A percentile compares a stretch with the other conserved stretches of the same genome.
Evolutionary conservation across 257 asterid genomes (phyloP).

Genomic region (Vinca minor): DNA sequence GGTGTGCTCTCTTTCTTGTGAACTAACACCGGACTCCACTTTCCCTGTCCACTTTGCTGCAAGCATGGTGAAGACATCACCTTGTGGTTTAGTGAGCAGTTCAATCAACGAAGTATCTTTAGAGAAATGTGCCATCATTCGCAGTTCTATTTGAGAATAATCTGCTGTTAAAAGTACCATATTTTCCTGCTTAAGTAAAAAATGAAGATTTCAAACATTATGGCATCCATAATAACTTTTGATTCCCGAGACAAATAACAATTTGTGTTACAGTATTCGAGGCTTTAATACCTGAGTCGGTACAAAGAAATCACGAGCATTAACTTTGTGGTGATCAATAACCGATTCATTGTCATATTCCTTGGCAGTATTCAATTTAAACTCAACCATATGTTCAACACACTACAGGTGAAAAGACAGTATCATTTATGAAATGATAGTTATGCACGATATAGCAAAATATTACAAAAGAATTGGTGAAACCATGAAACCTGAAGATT

Average conservation of each 20-base stretch:
- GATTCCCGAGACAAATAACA: slow-evolving; percentile 15
- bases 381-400: slow-evolving; percentile 85
- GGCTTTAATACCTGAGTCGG: slow-evolving; percentile 72
- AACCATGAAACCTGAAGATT: slow-evolving; percentile 71
- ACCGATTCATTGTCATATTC: slow-evolving; percentile 34
- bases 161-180: slow-evolving; percentile 89
- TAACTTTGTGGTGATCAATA: slow-evolving; percentile 41
- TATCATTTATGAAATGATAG: background rate
- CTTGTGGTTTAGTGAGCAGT: slow-evolving; percentile 54
- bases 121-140: slow-evolving; percentile 98
- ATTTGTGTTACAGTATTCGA: slow-evolving; percentile 12
- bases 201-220: slow-evolving; percentile 13
- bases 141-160: slow-evolving; percentile 91
- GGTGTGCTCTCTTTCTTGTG: slow-evolving; percentile 79
- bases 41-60: slow-evolving; percentile 87
- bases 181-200: slow-evolving; percentile 59
- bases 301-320: slow-evolving; percentile 79
- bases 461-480: slow-evolving; percentile 7
- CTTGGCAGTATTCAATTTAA: slow-evolving; percentile 36
- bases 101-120: slow-evolving; percentile 61
- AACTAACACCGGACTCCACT: slow-evolving; percentile 52
- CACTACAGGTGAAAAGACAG: slow-evolving; percentile 35
- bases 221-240: slow-evolving; percentile 2
- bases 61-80: slow-evolving; percentile 80
- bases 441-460: background rate